phyloP scores from a whole-genome alignment of 495 filamentous ascomycete genomes.

The Neurospora tetrasperma region DNA sequence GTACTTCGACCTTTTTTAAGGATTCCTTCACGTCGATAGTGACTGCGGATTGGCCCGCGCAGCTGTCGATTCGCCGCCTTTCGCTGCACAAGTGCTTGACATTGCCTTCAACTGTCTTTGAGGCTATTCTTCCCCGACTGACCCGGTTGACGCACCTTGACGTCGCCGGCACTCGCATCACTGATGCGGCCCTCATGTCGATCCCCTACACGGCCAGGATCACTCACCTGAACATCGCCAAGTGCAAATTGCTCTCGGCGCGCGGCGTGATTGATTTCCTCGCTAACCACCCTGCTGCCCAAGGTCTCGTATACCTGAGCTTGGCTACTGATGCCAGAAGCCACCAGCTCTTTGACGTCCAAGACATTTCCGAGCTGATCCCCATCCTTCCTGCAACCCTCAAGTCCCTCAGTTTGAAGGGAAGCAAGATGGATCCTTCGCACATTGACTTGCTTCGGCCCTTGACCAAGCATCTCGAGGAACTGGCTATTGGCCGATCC shows the following conservation, averaged over 20 bases:
- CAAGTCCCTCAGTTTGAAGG: constrained; percentile 67
- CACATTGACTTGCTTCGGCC: constrained; percentile 59
- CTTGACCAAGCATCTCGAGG: constrained; percentile 71
- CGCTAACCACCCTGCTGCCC: constrained; percentile 59
- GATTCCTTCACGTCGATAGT: constrained; percentile 37
- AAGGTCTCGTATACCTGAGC: constrained; percentile 62
- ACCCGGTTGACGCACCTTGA: constrained; percentile 69
- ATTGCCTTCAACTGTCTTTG: constrained; percentile 56
- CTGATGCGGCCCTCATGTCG: constrained; percentile 56
- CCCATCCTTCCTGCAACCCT: constrained; percentile 58
- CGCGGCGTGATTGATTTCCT: constrained; percentile 61
- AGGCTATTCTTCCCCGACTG: constrained; percentile 59
- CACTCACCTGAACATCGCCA: constrained; percentile 72
- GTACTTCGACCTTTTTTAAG: constrained; percentile 61
- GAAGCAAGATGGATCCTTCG: constrained; percentile 53
- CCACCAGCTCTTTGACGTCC: constrained; percentile 57
- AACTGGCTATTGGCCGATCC: constrained; percentile 63
- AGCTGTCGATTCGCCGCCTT: constrained; percentile 54
- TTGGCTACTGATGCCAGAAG: constrained; percentile 63
- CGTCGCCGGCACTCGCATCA: constrained; percentile 69
- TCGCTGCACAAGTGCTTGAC: constrained; percentile 77
- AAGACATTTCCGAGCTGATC: constrained; percentile 56
- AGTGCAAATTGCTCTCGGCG: constrained; percentile 62
- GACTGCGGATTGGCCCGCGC: constrained; percentile 32
- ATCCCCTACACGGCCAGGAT: constrained; percentile 63